phyloP scores from a whole-genome alignment of 1,139 yeast species.

The Groenewaldozyma sp. region DNA sequence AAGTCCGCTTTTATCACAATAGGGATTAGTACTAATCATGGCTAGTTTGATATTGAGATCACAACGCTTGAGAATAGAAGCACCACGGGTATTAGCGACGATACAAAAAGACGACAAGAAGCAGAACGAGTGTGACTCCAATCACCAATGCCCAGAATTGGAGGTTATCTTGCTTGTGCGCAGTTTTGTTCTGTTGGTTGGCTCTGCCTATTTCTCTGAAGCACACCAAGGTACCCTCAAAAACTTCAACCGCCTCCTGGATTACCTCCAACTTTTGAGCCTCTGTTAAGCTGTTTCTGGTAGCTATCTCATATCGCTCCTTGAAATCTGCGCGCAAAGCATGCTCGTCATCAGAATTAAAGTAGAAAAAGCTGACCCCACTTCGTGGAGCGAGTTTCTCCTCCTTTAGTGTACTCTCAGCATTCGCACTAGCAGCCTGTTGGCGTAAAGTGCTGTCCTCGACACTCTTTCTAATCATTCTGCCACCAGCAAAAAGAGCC shows the following conservation, averaged over 20 bases:
- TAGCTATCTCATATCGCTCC: conserved; percentile 66
- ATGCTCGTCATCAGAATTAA: conserved; percentile 56
- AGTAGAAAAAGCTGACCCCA: conserved; percentile 66
- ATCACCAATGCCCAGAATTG: neutral
- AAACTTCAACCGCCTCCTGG: conserved; percentile 57
- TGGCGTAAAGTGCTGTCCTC: too few relatives aligned
- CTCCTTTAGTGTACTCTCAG: conserved; percentile 68
- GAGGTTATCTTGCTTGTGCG: too few relatives aligned
- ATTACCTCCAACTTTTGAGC: conserved; percentile 61
- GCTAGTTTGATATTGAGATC: conserved; percentile 13
- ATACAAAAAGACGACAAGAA: neutral
- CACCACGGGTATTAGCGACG: too few relatives aligned
- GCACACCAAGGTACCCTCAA: conserved; percentile 51
- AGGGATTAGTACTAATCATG: neutral
- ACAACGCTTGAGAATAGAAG: too few relatives aligned
- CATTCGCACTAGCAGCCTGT: too few relatives aligned
- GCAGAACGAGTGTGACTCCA: neutral
- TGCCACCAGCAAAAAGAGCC: conserved; percentile 83
- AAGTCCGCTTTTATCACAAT: too few relatives aligned
- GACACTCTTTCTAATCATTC: conserved; percentile 58
- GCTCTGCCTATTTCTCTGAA: conserved; percentile 53
- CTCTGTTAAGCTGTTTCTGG: conserved; percentile 60
- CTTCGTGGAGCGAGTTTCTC: conserved; percentile 45
- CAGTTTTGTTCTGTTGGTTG: conserved; percentile 33
- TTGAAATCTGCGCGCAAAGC: conserved; percentile 57